Percentiles rank a stretch among this genome's conserved stretches.
These are phyloP conservation scores for Auricularia cornea DNA, from an alignment of 768 basidiomycete genomes.

Conservation along the genomic window DNA sequence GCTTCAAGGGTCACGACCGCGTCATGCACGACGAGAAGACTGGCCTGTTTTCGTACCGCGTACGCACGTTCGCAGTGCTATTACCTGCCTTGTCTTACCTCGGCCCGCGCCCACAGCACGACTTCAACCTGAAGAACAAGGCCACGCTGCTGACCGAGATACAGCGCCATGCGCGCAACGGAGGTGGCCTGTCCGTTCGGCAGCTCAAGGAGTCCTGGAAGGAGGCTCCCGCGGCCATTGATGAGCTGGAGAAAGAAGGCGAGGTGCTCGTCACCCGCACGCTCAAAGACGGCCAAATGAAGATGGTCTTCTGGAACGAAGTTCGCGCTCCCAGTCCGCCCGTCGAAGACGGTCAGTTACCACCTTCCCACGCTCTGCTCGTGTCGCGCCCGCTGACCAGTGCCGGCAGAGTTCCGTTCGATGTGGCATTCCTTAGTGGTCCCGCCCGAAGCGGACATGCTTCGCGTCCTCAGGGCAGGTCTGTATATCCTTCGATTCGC, in stretches of 20 bases:
- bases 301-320: constrained; percentile 89
- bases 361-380: constrained; percentile 1
- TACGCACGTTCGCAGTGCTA: constrained; percentile 39
- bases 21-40: constrained; percentile 77
- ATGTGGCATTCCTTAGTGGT: constrained; percentile 81
- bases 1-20: constrained; percentile 74
- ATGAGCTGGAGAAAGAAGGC: constrained; percentile 84
- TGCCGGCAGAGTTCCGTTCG: constrained; percentile 65
- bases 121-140: constrained; percentile 79
- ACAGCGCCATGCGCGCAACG: constrained; percentile 73
- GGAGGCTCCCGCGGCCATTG: constrained; percentile 72
- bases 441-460: constrained; percentile 77
- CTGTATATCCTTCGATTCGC: no score
- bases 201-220: constrained; percentile 88
- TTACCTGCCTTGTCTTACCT: not conserved
- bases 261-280: constrained; percentile 85
- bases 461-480: constrained; percentile 71
- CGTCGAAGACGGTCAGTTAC: constrained; percentile 68
- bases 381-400: not conserved
- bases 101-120: constrained; percentile 46
- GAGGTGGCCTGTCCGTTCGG: constrained; percentile 77
- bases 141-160: constrained; percentile 78
- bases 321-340: constrained; percentile 61
- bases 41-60: constrained; percentile 80
- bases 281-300: constrained; percentile 69